Evolutionary conservation across 78 protist species (phyloP).

Genomic region (slime mould (Dictyostelium discoideum)): DNA sequence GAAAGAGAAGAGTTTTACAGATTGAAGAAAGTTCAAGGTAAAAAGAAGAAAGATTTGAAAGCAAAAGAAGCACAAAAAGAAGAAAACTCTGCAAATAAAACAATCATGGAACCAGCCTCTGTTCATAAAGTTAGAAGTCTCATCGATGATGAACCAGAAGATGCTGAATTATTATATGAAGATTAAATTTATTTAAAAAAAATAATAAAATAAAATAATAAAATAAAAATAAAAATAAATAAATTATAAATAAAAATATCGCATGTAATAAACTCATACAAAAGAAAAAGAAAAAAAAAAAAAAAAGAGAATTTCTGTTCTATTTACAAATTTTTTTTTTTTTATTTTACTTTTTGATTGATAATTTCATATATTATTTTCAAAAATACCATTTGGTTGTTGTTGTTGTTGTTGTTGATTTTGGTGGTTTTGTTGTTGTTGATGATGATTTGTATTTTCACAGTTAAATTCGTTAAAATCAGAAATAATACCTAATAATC

Average conservation of each 20-base stretch:
- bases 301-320: not conserved
- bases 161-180: conserved; percentile 29
- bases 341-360: not conserved
- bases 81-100: not conserved
- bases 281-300: not conserved
- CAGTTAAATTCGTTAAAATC: not conserved
- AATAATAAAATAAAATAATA: too few relatives aligned
- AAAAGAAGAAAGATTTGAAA: conserved; percentile 80
- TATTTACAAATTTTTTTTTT: not conserved
- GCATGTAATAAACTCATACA: not conserved
- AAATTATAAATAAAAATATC: not conserved
- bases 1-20: conserved; percentile 86
- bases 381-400: not conserved
- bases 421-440: not conserved
- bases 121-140: not conserved
- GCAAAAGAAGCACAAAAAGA: conserved; percentile 48
- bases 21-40: conserved; percentile 80
- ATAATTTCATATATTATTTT: not conserved
- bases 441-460: not conserved
- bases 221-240: not conserved
- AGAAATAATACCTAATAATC: not conserved
- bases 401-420: not conserved
- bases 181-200: not conserved
- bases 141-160: conserved; percentile 3
- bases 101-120: not conserved